These are phyloP conservation scores for Drosera spatulata DNA, from an alignment of 179 eudicot species.

Conservation along the genomic window DNA sequence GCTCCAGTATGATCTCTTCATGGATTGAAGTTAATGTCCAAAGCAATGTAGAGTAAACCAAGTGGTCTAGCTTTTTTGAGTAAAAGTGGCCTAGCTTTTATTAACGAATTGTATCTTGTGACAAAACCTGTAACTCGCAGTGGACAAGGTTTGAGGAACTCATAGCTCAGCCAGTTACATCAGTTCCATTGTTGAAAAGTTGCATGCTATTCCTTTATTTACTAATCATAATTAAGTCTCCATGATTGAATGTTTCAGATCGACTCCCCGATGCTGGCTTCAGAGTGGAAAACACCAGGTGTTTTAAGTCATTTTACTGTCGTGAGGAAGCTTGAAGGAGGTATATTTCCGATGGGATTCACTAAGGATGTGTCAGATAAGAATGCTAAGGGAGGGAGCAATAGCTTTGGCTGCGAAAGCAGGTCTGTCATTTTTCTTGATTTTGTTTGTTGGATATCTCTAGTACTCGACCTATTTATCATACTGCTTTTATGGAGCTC, in stretches of 20 bases:
- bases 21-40: too few relatives aligned
- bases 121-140: not conserved
- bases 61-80: too few relatives aligned
- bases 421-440: constrained; percentile 33
- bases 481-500: not conserved
- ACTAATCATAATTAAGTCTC: not conserved
- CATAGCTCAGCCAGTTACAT: not conserved
- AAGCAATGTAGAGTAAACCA: too few relatives aligned
- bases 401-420: constrained; percentile 53
- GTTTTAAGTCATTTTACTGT: constrained; percentile 82
- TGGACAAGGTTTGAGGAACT: not conserved
- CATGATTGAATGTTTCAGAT: constrained; percentile 36
- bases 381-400: constrained; percentile 58
- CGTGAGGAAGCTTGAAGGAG: constrained; percentile 78
- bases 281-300: constrained; percentile 78
- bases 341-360: constrained; percentile 77
- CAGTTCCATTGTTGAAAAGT: not conserved
- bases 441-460: not conserved
- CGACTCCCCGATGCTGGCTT: constrained; percentile 69
- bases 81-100: too few relatives aligned
- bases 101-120: not conserved
- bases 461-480: not conserved
- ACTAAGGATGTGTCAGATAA: constrained; percentile 49
- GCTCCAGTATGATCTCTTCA: too few relatives aligned
- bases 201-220: not conserved